Evolutionary conservation across 495 filamentous ascomycete genomes (phyloP).

Genomic region (Xylaria nigripes): DNA sequence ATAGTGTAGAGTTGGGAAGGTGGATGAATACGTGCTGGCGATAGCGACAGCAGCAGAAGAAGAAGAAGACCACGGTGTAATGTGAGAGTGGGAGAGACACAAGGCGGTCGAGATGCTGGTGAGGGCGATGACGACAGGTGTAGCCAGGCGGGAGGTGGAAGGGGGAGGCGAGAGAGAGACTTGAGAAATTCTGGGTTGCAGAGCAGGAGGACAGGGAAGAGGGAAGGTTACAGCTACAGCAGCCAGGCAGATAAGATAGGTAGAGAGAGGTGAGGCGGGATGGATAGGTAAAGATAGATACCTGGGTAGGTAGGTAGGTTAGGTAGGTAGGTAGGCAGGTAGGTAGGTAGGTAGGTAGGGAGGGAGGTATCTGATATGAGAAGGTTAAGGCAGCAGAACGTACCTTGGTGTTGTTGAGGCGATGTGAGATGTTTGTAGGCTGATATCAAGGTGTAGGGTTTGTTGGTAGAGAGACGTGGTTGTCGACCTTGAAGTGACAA

Average conservation of each 20-base stretch:
- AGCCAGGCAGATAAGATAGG: background rate
- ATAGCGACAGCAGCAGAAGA: constrained; percentile 2
- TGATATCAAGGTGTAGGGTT: too few species aligned
- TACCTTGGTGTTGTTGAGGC: constrained; percentile 2
- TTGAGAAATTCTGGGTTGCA: constrained; percentile 8
- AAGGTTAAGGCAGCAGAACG: background rate
- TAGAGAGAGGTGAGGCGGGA: background rate
- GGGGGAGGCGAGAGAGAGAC: background rate
- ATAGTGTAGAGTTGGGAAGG: background rate
- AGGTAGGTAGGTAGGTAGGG: too few species aligned
- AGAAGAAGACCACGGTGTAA: background rate
- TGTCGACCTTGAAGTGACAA: constrained; percentile 1
- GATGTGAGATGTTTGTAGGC: background rate
- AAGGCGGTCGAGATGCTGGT: constrained; percentile 12
- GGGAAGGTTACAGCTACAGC: background rate
- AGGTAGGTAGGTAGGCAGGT: too few species aligned
- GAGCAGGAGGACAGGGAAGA: constrained; percentile 2
- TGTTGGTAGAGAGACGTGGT: background rate
- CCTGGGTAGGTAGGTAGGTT: background rate
- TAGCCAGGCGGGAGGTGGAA: constrained; percentile 10
- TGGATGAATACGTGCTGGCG: background rate
- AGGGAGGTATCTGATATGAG: background rate
- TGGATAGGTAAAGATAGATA: background rate
- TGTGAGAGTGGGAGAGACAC: background rate
- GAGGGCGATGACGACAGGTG: constrained; percentile 14